Conservation (phyloP, 768 basidiomycete genomes). For the Neoboletus brunneissimus region DNA sequence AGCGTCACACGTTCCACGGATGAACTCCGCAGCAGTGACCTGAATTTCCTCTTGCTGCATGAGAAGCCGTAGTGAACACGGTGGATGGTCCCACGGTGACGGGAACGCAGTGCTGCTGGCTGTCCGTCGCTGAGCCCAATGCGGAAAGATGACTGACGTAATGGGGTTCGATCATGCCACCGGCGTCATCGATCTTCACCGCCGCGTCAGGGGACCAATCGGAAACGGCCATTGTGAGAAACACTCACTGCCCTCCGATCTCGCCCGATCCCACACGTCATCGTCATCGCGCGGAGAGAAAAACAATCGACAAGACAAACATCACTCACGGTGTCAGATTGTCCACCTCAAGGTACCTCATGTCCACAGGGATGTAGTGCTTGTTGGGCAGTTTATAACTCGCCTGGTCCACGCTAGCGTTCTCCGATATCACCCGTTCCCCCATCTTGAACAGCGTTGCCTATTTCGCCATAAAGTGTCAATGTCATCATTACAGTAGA, state of each 20-base stretch:
- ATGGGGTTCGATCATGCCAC: slow-evolving; percentile 22
- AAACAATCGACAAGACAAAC: slow-evolving; percentile 5
- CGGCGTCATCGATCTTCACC: slow-evolving; percentile 29
- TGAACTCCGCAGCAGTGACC: slow-evolving; percentile 13
- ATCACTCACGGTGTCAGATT: slow-evolving; percentile 60
- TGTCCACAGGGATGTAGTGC: slow-evolving; percentile 89
- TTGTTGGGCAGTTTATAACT: slow-evolving; percentile 87
- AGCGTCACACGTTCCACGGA: not conserved
- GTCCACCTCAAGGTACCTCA: slow-evolving; percentile 69
- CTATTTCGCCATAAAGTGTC: slow-evolving; percentile 36
- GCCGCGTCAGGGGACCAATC: slow-evolving; percentile 18
- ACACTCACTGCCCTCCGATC: slow-evolving; percentile 4
- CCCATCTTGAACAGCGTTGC: slow-evolving; percentile 93
- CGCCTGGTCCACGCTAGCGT: slow-evolving; percentile 55
- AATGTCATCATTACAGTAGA: not conserved
- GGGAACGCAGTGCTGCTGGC: not conserved
- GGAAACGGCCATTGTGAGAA: not conserved
- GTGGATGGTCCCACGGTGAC: slow-evolving; percentile 17
- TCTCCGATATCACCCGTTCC: slow-evolving; percentile 64
- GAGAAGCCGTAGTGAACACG: not conserved
- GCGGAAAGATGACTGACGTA: slow-evolving; percentile 18
- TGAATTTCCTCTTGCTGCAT: not conserved
- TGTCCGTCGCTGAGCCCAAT: not conserved
- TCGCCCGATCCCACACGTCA: slow-evolving; percentile 21
- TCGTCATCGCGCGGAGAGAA: not conserved